Percentiles rank a stretch among this genome's conserved stretches.
phyloP scores from a whole-genome alignment of 306 rosid genomes.

The Acacia acuminata region DNA sequence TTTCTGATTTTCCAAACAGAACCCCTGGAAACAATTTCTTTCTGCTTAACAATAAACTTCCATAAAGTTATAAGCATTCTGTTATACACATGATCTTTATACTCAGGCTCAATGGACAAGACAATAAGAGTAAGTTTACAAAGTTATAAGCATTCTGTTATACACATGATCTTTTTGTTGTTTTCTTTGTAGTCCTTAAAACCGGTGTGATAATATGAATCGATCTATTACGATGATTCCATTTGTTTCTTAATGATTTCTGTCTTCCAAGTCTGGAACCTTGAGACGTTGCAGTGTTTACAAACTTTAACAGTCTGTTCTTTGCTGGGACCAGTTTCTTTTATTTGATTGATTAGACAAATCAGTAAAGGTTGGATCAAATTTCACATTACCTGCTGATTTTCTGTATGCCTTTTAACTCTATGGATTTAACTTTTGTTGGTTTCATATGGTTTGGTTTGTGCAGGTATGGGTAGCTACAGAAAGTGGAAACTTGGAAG shows the following conservation, averaged over 20 bases:
- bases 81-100: too few relatives aligned
- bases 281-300: constrained; percentile 87
- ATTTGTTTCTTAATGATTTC: constrained; percentile 22
- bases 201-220: constrained; percentile 8
- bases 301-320: constrained; percentile 92
- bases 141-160: constrained; percentile 1
- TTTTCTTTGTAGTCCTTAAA: constrained; percentile 5
- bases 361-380: constrained; percentile 68
- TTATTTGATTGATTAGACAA: constrained; percentile 85
- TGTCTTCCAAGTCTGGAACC: constrained; percentile 81
- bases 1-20: too few relatives aligned
- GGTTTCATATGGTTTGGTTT: constrained; percentile 23
- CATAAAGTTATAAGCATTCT: too few relatives aligned
- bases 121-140: constrained; percentile 68
- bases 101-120: constrained; percentile 96
- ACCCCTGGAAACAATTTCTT: too few relatives aligned
- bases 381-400: constrained; percentile 24
- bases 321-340: constrained; percentile 97
- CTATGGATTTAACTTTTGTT: not conserved
- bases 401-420: not conserved
- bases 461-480: constrained; percentile 89
- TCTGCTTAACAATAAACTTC: too few relatives aligned
- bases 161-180: not conserved
- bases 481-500: constrained; percentile 93
- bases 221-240: constrained; percentile 5